Conservation (phyloP, 2,329 filamentous ascomycete species). For the Colletotrichum acutatum region DNA sequence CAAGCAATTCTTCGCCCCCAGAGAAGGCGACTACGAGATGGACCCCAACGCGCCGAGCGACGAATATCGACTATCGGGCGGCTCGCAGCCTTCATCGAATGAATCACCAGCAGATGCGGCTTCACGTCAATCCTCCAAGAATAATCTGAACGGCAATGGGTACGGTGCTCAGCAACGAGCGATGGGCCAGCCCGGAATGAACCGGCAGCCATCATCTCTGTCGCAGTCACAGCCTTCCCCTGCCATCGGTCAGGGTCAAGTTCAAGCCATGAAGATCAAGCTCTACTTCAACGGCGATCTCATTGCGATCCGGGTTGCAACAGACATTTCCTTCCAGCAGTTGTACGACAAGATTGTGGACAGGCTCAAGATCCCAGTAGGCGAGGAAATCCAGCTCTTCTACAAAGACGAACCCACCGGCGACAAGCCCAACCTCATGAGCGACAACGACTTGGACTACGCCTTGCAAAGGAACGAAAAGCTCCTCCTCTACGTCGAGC, state of each 20-base stretch:
- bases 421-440: conserved; percentile 79
- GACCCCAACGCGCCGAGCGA: conserved; percentile 73
- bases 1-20: conserved; percentile 88
- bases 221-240: conserved; percentile 68
- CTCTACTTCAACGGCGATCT: conserved; percentile 93
- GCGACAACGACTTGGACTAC: conserved; percentile 82
- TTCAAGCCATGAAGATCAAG: conserved; percentile 86
- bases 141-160: conserved; percentile 68
- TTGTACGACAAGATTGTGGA: conserved; percentile 88
- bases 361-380: conserved; percentile 77
- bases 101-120: conserved; percentile 69
- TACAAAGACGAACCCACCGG: conserved; percentile 88
- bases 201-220: conserved; percentile 57
- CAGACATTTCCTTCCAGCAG: conserved; percentile 80
- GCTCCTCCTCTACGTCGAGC: conserved; percentile 79
- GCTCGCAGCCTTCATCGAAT: conserved; percentile 74
- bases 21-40: conserved; percentile 93
- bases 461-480: conserved; percentile 89
- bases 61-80: conserved; percentile 79
- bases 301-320: conserved; percentile 89
- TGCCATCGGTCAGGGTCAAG: conserved; percentile 58
- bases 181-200: conserved; percentile 52
- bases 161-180: conserved; percentile 56
- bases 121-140: conserved; percentile 74
- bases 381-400: conserved; percentile 80